phyloP scores from a whole-genome alignment of 345 rosid genomes.

The Limnanthes douglasii region DNA sequence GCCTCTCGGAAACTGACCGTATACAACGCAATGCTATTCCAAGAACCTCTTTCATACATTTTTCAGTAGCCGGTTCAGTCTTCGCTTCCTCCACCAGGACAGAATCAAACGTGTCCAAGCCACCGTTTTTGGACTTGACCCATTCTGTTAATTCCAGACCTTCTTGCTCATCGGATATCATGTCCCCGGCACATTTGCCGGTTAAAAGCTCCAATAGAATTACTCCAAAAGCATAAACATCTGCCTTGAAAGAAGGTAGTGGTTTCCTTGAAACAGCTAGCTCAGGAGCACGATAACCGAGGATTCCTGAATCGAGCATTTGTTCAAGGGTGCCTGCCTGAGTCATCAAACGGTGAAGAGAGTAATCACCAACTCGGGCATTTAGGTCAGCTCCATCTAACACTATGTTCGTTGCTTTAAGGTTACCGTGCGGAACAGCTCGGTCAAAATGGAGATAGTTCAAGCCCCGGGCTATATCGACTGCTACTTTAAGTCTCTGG shows the following conservation, averaged over 20 bases:
- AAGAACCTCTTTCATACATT: constrained; percentile 62
- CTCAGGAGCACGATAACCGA: constrained; percentile 71
- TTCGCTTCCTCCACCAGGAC: constrained; percentile 22
- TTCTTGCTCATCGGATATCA: constrained; percentile 40
- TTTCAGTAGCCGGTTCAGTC: constrained; percentile 29
- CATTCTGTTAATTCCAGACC: constrained; percentile 54
- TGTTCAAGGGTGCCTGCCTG: constrained; percentile 66
- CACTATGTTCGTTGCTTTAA: constrained; percentile 49
- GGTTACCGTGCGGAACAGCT: constrained; percentile 62
- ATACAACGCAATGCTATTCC: constrained; percentile 47
- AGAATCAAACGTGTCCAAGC: constrained; percentile 38
- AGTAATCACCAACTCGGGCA: constrained; percentile 70
- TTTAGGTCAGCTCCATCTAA: constrained; percentile 58
- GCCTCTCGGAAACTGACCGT: constrained; percentile 50
- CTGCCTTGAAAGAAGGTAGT: constrained; percentile 57
- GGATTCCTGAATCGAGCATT: constrained; percentile 59
- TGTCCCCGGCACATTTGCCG: constrained; percentile 65
- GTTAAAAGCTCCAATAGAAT: constrained; percentile 45
- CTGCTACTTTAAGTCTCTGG: constrained; percentile 64
- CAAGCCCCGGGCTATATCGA: constrained; percentile 74
- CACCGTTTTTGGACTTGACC: constrained; percentile 41
- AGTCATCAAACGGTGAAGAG: constrained; percentile 65
- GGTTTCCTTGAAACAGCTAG: constrained; percentile 60
- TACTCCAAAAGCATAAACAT: constrained; percentile 70
- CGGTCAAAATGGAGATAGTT: constrained; percentile 83